Evolutionary conservation across 2,329 filamentous ascomycete genomes (phyloP).

Genomic region (Capronia americana): DNA sequence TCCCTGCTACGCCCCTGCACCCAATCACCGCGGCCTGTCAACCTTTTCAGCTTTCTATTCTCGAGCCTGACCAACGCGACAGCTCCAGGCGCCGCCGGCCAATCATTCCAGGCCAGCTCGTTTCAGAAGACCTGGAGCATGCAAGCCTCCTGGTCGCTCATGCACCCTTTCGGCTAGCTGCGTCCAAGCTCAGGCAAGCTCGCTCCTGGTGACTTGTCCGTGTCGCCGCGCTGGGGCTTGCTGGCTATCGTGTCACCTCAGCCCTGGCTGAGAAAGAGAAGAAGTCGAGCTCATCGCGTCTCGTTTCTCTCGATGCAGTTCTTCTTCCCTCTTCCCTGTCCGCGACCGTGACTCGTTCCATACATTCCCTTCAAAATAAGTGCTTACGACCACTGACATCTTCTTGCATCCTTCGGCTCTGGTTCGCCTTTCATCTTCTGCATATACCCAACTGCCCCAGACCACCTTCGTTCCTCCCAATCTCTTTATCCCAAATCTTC

Average conservation of each 20-base stretch:
- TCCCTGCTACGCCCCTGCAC: conserved; percentile 15
- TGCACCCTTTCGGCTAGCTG: conserved; percentile 24
- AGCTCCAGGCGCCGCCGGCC: conserved; percentile 20
- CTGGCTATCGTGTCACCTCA: conserved; percentile 18
- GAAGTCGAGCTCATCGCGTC: conserved; percentile 22
- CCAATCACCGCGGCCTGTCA: conserved; percentile 32
- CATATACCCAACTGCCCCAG: conserved; percentile 11
- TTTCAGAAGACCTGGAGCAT: conserved; percentile 30
- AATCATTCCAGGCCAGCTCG: conserved; percentile 26
- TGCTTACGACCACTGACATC: conserved; percentile 25
- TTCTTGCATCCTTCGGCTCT: conserved; percentile 14
- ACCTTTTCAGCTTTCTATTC: background rate
- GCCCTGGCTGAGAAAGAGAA: conserved; percentile 11
- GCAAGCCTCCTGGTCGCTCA: conserved; percentile 5
- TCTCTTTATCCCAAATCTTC: conserved; percentile 8
- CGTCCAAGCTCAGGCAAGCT: conserved; percentile 16
- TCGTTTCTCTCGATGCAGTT: conserved; percentile 10
- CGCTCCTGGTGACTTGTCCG: conserved; percentile 21
- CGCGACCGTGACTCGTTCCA: conserved; percentile 12
- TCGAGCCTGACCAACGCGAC: background rate
- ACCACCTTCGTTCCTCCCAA: conserved; percentile 14
- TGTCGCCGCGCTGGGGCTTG: conserved; percentile 15
- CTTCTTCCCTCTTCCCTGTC: conserved; percentile 15
- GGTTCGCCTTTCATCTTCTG: conserved; percentile 14
- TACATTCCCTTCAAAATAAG: conserved; percentile 21